Percentiles rank a stretch among this genome's conserved stretches.
These are phyloP conservation scores for Alternaria sp. DNA, from an alignment of 2,329 filamentous ascomycete genomes.

Conservation along the genomic window DNA sequence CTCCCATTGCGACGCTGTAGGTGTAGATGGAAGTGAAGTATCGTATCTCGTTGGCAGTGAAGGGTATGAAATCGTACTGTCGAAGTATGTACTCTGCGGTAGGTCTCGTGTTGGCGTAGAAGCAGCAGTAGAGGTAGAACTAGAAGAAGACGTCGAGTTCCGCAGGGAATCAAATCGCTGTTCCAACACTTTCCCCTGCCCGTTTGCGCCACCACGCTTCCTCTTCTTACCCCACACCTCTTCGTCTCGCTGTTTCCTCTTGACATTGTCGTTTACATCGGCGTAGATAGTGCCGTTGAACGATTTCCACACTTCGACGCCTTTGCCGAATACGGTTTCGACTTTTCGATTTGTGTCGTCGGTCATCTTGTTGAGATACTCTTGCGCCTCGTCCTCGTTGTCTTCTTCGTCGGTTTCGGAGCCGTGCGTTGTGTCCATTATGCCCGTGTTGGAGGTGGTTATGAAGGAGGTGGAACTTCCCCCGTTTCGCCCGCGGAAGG, in stretches of 20 bases:
- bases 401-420: slow-evolving; percentile 19
- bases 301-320: slow-evolving; percentile 12
- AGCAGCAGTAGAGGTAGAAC: background rate
- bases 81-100: background rate
- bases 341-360: slow-evolving; percentile 5
- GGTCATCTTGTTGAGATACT: slow-evolving; percentile 12
- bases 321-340: slow-evolving; percentile 14
- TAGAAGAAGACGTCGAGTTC: background rate
- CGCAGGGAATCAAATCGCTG: background rate
- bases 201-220: background rate
- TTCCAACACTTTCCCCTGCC: background rate
- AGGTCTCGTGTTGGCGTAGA: background rate
- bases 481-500: slow-evolving; percentile 5
- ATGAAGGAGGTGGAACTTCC: slow-evolving; percentile 1
- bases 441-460: background rate
- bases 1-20: background rate
- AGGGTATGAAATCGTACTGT: background rate
- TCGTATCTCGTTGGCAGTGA: background rate
- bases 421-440: background rate
- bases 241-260: slow-evolving; percentile 4
- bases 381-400: background rate
- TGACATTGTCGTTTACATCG: slow-evolving; percentile 9
- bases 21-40: background rate
- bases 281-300: slow-evolving; percentile 10
- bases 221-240: slow-evolving; percentile 1